Conservation (phyloP, 352 stramenopile species). For the Aphanomyces astaci region DNA sequence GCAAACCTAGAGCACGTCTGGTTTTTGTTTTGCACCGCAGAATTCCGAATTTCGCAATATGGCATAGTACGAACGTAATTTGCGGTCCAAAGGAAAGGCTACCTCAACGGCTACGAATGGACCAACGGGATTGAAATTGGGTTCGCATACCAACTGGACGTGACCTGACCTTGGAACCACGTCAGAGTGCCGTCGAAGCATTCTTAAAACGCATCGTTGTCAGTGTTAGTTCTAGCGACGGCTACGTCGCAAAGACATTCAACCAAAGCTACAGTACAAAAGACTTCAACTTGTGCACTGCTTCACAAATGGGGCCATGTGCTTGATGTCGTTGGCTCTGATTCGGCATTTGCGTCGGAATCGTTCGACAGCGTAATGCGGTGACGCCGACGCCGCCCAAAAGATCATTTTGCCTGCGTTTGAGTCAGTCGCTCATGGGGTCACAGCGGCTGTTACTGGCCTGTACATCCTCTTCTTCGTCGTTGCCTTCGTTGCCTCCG, state of each 20-base stretch:
- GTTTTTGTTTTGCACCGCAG: too few relatives aligned
- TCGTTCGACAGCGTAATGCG: conserved; percentile 38
- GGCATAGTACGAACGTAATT: too few relatives aligned
- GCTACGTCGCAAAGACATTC: neutral
- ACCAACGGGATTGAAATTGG: too few relatives aligned
- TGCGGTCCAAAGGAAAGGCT: too few relatives aligned
- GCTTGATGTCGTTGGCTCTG: conserved; percentile 32
- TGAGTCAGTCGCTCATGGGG: conserved; percentile 44
- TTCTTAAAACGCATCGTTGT: too few relatives aligned
- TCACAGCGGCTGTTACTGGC: neutral
- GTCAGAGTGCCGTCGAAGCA: too few relatives aligned
- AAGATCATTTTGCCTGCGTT: conserved; percentile 63
- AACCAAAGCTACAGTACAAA: conserved; percentile 24
- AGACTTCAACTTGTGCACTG: conserved; percentile 34
- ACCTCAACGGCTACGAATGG: too few relatives aligned
- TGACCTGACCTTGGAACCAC: too few relatives aligned
- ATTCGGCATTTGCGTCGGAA: conserved; percentile 50
- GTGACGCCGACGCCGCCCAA: conserved; percentile 37
- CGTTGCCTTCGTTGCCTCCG: neutral
- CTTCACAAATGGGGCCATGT: conserved; percentile 41
- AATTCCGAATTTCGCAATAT: too few relatives aligned
- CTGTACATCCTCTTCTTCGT: neutral
- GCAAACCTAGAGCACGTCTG: too few relatives aligned
- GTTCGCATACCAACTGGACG: too few relatives aligned
- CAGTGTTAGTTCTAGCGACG: too few relatives aligned